Evolutionary conservation across 2,329 filamentous ascomycete species (phyloP).

Genomic region (Fusarium chaquense): DNA sequence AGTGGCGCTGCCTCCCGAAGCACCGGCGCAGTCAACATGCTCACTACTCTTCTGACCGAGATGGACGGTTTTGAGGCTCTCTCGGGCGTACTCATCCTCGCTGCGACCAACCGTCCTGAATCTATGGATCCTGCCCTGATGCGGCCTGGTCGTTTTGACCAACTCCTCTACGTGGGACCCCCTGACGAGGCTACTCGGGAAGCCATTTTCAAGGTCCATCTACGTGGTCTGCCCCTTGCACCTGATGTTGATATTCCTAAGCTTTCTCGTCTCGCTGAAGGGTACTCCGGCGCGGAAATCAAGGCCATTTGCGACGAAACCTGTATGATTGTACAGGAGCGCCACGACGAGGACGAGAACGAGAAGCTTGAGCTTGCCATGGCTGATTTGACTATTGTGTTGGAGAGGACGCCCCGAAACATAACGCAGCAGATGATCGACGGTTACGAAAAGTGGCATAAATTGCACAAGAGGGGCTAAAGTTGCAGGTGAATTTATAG

Average conservation of each 20-base stretch:
- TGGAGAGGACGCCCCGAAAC: conserved; percentile 63
- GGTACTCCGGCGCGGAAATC: conserved; percentile 89
- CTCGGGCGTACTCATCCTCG: conserved; percentile 86
- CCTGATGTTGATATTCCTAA: conserved; percentile 73
- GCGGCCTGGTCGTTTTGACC: conserved; percentile 86
- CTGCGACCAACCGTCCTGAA: conserved; percentile 91
- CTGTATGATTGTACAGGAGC: conserved; percentile 58
- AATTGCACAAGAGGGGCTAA: conserved; percentile 51
- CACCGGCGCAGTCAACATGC: conserved; percentile 77
- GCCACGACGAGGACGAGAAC: conserved; percentile 49
- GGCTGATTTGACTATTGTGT: conserved; percentile 59
- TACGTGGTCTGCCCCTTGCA: conserved; percentile 68
- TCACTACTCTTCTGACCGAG: conserved; percentile 90
- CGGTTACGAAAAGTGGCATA: conserved; percentile 69
- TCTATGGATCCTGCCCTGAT: conserved; percentile 87
- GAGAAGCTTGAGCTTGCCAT: conserved; percentile 55
- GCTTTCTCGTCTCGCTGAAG: conserved; percentile 75
- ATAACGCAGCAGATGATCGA: conserved; percentile 70
- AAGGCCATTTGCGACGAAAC: conserved; percentile 63
- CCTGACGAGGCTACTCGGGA: conserved; percentile 78
- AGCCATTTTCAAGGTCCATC: conserved; percentile 80
- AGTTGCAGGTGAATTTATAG: not conserved
- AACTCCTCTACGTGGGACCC: conserved; percentile 85
- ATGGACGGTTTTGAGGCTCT: conserved; percentile 95
- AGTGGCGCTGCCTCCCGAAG: conserved; percentile 53